Base-by-base conservation (phyloP, 768 basidiomycete species). In the Agrocybe praecox region DNA sequence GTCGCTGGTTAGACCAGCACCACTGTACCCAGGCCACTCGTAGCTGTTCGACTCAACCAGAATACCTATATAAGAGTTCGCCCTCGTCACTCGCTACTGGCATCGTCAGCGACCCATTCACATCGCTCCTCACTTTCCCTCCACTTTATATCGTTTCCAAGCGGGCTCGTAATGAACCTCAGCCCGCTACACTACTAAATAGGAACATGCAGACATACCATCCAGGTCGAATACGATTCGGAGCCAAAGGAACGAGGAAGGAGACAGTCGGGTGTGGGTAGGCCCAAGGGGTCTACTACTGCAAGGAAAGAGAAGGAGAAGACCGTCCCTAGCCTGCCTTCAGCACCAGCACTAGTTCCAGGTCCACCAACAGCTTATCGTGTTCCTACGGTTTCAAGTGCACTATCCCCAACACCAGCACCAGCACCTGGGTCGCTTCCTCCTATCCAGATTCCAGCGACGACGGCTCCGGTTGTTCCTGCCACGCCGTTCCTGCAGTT, bases 191-290 rank as follows among this genome's bases (percentile, higher is more conserved):
- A 34, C 33, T 15, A 15, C 33, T 8, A 15, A 34, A 34, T 34
- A 52, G 22, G 74, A 73, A 1, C 79, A 79, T n/a, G n/a, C n/a
- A n/a, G n/a, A n/a, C n/a, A n/a, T n/a, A n/a, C n/a, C n/a, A n/a
- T n/a, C n/a, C n/a, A n/a, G n/a, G n/a, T n/a, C n/a, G n/a, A n/a
- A n/a, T n/a, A n/a, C n/a, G n/a, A n/a, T n/a, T n/a, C n/a, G n/a
- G n/a, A n/a, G n/a, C n/a, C n/a, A n/a, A n/a, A n/a, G n/a, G n/a
- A n/a, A n/a, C n/a, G n/a, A n/a, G 33, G 66, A 67, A n/a, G 65
- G 61, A 15, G 8, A 34, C 33, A 65, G 66, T 56, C 68, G 67
- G 52, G 87, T 90, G 33, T 7, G 15, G 33, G 87, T 87, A n/a
- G n/a, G 53, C 81, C 81, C 57, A 59, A 64, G 64, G 70, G 65